phyloP scores from a whole-genome alignment of 305 asterid species.

The Euphrasia arctica region DNA sequence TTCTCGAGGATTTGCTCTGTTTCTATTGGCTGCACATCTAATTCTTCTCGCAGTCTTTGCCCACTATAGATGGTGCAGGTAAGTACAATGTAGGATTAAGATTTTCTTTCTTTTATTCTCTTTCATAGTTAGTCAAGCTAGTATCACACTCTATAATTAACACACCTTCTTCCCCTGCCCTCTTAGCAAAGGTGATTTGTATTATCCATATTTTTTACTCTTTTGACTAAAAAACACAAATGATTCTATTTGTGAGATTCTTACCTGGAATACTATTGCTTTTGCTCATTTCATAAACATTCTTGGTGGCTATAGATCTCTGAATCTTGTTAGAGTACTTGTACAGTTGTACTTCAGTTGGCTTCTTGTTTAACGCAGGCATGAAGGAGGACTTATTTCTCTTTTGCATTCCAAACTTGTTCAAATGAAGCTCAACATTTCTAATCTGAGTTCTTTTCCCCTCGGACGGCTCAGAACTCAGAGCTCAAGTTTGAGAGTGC shows the following conservation, averaged over 20 bases:
- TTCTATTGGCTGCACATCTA: constrained; percentile 74
- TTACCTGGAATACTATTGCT: neutral
- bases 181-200: constrained; percentile 13
- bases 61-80: constrained; percentile 96
- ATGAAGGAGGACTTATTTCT: constrained; percentile 70
- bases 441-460: constrained; percentile 35
- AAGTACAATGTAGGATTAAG: constrained; percentile 19
- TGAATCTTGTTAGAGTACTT: neutral
- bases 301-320: neutral
- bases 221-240: neutral
- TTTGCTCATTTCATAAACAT: constrained; percentile 10
- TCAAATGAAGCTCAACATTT: constrained; percentile 36
- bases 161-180: constrained; percentile 9
- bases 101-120: constrained; percentile 4
- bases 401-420: constrained; percentile 43
- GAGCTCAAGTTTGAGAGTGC: constrained; percentile 32
- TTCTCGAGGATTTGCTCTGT: constrained; percentile 65
- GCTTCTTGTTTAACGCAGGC: constrained; percentile 45
- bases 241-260: neutral
- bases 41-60: constrained; percentile 64
- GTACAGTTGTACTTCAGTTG: constrained; percentile 9
- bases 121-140: constrained; percentile 5
- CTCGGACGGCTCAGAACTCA: constrained; percentile 27
- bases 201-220: neutral
- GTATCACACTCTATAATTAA: neutral